Evolutionary conservation across 1,284 basidiomycete species (phyloP).

Genomic region (Athelia psychrophila): DNA sequence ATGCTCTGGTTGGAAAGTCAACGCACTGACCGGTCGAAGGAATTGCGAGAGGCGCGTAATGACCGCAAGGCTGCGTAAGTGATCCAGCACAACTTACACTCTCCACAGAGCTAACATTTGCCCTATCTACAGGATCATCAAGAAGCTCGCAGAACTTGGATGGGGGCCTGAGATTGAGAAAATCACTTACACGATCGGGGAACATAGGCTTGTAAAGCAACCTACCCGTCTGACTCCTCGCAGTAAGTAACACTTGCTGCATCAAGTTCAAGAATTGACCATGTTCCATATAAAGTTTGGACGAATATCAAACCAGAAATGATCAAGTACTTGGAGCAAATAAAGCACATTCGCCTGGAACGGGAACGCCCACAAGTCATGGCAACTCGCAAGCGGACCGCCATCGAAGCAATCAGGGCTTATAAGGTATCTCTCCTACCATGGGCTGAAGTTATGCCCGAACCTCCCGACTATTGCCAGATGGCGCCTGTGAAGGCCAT

Average conservation of each 20-base stretch:
- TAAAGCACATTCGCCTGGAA: slow-evolving; percentile 14
- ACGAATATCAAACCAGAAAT: slow-evolving; percentile 23
- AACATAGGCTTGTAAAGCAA: slow-evolving; percentile 22
- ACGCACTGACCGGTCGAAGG: slow-evolving; percentile 7
- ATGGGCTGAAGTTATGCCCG: slow-evolving; percentile 20
- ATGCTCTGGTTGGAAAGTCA: slow-evolving; percentile 1
- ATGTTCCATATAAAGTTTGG: too few species aligned
- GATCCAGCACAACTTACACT: neutral
- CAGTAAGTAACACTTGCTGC: slow-evolving; percentile 15
- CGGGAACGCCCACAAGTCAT: slow-evolving; percentile 19
- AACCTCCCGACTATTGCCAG: slow-evolving; percentile 23
- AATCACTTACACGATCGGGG: slow-evolving; percentile 11
- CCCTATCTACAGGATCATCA: slow-evolving; percentile 21
- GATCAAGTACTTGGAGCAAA: slow-evolving; percentile 22
- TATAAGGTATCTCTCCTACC: slow-evolving; percentile 16
- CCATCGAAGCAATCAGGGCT: slow-evolving; percentile 18
- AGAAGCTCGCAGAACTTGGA: slow-evolving; percentile 21
- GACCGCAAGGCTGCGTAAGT: slow-evolving; percentile 8
- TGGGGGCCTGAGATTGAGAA: slow-evolving; percentile 25
- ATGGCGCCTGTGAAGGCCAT: slow-evolving; percentile 13
- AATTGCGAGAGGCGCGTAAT: slow-evolving; percentile 15
- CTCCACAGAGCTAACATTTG: slow-evolving; percentile 4
- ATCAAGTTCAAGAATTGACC: neutral
- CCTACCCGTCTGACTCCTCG: slow-evolving; percentile 25
- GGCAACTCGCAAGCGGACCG: slow-evolving; percentile 15